Evolutionary conservation across 257 asterid genomes (phyloP).

Genomic region (Avicennia marina): DNA sequence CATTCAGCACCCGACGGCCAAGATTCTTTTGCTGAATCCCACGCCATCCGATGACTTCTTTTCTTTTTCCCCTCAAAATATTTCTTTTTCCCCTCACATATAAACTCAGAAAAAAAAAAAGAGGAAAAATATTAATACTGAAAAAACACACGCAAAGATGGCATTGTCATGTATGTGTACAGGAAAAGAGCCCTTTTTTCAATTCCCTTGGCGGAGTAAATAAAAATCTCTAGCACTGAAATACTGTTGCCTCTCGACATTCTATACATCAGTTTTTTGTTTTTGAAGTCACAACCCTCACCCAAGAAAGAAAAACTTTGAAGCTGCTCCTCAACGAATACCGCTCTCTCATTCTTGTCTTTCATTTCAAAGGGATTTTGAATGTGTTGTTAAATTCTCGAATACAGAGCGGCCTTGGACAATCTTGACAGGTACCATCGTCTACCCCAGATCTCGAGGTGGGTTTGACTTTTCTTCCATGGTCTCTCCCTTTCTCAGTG

Average conservation of each 20-base stretch:
- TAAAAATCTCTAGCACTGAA: too few relatives aligned
- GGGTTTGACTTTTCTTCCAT: constrained; percentile 28
- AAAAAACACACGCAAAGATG: not conserved
- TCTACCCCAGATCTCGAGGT: constrained; percentile 44
- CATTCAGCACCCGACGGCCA: constrained; percentile 21
- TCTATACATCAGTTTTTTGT: too few relatives aligned
- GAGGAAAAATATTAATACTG: not conserved
- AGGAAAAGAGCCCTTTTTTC: constrained; percentile 3
- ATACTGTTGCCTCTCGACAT: too few relatives aligned
- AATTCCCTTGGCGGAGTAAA: not conserved
- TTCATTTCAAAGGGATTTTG: too few relatives aligned
- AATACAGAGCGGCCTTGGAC: too few relatives aligned
- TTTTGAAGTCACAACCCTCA: not conserved
- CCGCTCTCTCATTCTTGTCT: too few relatives aligned
- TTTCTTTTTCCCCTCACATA: not conserved
- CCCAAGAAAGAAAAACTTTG: not conserved
- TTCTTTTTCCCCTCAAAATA: not conserved
- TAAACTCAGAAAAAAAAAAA: not conserved
- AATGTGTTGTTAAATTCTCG: too few relatives aligned
- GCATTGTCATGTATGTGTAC: too few relatives aligned
- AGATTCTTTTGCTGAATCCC: constrained; percentile 15
- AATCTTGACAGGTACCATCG: not conserved
- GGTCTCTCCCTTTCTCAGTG: not conserved
- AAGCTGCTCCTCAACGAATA: constrained; percentile 10
- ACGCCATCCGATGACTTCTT: not conserved